These are phyloP conservation scores for Symmetrospora coprosmae DNA, from an alignment of 768 basidiomycete species.

Conservation along the genomic window DNA sequence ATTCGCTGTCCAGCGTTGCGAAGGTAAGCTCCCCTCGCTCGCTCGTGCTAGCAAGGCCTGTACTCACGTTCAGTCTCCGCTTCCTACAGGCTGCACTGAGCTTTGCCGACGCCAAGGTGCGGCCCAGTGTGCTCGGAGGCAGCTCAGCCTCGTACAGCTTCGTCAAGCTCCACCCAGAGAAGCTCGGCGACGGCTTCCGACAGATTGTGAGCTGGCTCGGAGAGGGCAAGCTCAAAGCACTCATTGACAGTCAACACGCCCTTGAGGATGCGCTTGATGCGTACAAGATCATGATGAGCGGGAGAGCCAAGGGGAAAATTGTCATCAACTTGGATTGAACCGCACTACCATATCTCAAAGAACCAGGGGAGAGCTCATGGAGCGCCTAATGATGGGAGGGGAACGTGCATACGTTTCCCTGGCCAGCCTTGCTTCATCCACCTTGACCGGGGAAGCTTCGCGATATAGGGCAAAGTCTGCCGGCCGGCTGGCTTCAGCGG, in stretches of 20 bases:
- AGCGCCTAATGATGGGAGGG: too few species aligned
- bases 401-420: too few species aligned
- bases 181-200: conserved; percentile 39
- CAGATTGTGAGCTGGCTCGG: conserved; percentile 39
- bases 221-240: conserved; percentile 45
- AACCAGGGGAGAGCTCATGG: too few species aligned
- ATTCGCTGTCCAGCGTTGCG: background rate
- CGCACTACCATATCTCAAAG: too few species aligned
- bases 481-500: too few species aligned
- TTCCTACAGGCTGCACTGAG: conserved; percentile 33
- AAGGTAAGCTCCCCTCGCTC: too few species aligned
- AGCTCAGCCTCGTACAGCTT: conserved; percentile 36
- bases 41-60: too few species aligned
- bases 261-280: conserved; percentile 50
- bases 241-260: conserved; percentile 49
- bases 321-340: too few species aligned
- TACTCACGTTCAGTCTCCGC: too few species aligned
- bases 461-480: too few species aligned
- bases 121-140: conserved; percentile 48
- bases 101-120: conserved; percentile 36
- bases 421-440: too few species aligned
- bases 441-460: too few species aligned
- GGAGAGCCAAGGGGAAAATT: conserved; percentile 52
- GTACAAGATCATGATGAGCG: conserved; percentile 49
- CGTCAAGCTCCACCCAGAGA: conserved; percentile 36